Conservation (phyloP, 192 early-diverging fungal species). For the Coemansia sp. region DNA sequence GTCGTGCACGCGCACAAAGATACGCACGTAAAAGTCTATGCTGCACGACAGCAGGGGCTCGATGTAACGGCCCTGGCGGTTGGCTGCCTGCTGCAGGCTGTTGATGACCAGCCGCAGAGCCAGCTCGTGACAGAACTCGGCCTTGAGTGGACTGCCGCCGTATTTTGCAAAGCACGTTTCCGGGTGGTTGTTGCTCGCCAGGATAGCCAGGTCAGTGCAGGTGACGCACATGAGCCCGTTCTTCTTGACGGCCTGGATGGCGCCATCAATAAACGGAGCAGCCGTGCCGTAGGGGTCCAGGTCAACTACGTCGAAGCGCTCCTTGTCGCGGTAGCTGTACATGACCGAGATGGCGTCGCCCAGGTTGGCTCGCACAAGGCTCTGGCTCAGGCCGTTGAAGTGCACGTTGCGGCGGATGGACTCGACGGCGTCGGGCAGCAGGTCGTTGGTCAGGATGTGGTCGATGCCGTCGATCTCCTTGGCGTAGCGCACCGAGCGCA, state of each 20-base stretch:
- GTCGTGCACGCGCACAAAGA: conserved; percentile 88
- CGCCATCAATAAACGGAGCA: conserved; percentile 91
- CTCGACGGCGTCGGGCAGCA: conserved; percentile 82
- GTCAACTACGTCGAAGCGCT: conserved; percentile 83
- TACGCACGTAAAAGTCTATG: conserved; percentile 97
- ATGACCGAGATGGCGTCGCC: conserved; percentile 81
- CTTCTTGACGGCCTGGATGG: conserved; percentile 89
- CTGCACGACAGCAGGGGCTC: conserved; percentile 86
- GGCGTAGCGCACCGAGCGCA: conserved; percentile 95
- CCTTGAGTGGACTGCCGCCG: conserved; percentile 83
- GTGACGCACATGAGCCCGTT: conserved; percentile 94
- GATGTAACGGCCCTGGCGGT: conserved; percentile 78
- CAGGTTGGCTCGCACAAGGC: conserved; percentile 71
- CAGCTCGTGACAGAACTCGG: conserved; percentile 93
- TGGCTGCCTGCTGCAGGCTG: conserved; percentile 77
- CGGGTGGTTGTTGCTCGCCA: conserved; percentile 85
- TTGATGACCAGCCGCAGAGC: conserved; percentile 87
- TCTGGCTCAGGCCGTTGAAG: conserved; percentile 72
- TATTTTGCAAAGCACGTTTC: conserved; percentile 94
- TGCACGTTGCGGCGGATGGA: conserved; percentile 83
- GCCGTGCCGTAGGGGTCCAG: conserved; percentile 97
- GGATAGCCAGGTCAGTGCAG: conserved; percentile 94
- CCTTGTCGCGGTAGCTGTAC: conserved; percentile 60
- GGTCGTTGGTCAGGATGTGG: conserved; percentile 88
- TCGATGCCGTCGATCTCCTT: conserved; percentile 81